Conservation (phyloP, 2,329 filamentous ascomycete species). For the Penicillium sp. region DNA sequence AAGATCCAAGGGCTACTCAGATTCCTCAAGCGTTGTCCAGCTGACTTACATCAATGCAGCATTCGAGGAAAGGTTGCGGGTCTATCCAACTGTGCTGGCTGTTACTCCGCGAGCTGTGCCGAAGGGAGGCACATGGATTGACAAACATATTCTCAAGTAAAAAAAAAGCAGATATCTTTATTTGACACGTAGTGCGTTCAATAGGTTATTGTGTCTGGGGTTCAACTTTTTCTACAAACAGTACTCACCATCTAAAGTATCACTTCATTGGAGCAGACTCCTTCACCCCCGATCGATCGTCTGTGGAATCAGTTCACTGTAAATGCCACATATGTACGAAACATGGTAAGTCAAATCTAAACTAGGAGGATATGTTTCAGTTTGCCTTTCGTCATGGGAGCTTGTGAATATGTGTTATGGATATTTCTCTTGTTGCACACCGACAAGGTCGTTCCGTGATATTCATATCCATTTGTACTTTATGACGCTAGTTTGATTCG, state of each 20-base stretch:
- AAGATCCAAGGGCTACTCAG: slow-evolving; percentile 24
- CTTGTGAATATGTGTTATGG: background rate
- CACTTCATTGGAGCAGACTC: slow-evolving; percentile 28
- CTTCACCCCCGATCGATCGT: slow-evolving; percentile 32
- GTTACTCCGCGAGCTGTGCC: slow-evolving; percentile 37
- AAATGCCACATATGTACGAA: no score
- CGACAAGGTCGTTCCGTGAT: background rate
- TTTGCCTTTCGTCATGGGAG: background rate
- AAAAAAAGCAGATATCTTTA: slow-evolving; percentile 13
- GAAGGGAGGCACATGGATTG: slow-evolving; percentile 36
- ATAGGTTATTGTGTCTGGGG: slow-evolving; percentile 12
- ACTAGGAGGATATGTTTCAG: background rate
- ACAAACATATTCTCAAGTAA: slow-evolving; percentile 36
- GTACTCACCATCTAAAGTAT: slow-evolving; percentile 14
- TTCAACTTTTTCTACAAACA: slow-evolving; percentile 12
- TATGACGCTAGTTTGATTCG: no score
- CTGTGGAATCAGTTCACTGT: slow-evolving; percentile 8
- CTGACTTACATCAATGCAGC: slow-evolving; percentile 41
- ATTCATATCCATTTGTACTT: background rate
- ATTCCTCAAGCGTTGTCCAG: slow-evolving; percentile 27
- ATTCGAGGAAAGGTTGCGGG: slow-evolving; percentile 43
- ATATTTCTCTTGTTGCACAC: background rate
- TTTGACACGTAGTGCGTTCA: background rate
- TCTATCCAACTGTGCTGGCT: slow-evolving; percentile 45
- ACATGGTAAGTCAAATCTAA: no score